phyloP scores from a whole-genome alignment of 352 stramenopile species.

The Phytophthora litchii region DNA sequence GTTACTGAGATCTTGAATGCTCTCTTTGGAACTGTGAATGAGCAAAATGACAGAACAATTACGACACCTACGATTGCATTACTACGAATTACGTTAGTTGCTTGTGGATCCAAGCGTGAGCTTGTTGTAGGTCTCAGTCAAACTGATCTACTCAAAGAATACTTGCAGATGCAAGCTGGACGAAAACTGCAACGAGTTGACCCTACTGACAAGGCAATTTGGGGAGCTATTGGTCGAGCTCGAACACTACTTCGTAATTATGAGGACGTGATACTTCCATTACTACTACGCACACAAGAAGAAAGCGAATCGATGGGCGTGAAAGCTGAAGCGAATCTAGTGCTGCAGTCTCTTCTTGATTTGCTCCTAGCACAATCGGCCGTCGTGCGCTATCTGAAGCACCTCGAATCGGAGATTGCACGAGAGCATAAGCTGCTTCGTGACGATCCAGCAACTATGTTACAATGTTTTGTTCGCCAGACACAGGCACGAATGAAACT shows the following conservation, averaged over 20 bases:
- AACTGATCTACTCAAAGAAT: slow-evolving; percentile 47
- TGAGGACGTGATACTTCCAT: background rate
- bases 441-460: slow-evolving; percentile 27
- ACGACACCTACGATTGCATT: slow-evolving; percentile 22
- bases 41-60: background rate
- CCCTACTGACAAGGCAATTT: slow-evolving; percentile 31
- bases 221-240: slow-evolving; percentile 23
- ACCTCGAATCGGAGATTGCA: slow-evolving; percentile 39
- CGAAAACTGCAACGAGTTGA: slow-evolving; percentile 44
- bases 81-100: slow-evolving; percentile 35
- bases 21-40: slow-evolving; percentile 14
- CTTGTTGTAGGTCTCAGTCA: slow-evolving; percentile 23
- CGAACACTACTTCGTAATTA: slow-evolving; percentile 25
- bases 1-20: slow-evolving; percentile 7
- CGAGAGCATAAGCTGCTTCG: slow-evolving; percentile 27
- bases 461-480: slow-evolving; percentile 61
- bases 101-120: slow-evolving; percentile 49
- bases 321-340: slow-evolving; percentile 8
- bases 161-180: slow-evolving; percentile 34
- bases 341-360: slow-evolving; percentile 24
- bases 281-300: slow-evolving; percentile 10
- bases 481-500: slow-evolving; percentile 34
- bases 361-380: slow-evolving; percentile 36
- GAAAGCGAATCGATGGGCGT: background rate
- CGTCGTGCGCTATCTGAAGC: slow-evolving; percentile 62